Evolutionary conservation across 169 alveolate species (phyloP).

Genomic region (Plasmodium inui): DNA sequence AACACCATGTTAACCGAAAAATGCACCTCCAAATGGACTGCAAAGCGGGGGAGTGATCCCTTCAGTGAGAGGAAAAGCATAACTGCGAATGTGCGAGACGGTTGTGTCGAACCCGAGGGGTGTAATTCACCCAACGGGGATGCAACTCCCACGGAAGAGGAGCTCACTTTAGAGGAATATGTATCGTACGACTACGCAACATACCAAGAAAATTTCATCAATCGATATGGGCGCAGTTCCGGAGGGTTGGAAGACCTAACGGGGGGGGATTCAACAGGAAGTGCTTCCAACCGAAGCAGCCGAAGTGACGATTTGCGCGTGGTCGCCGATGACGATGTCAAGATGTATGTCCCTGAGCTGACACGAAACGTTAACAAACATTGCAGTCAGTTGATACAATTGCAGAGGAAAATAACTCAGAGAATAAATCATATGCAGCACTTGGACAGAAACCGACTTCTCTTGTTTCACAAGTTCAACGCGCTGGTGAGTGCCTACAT

Average conservation of each 20-base stretch:
- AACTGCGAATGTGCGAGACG: neutral
- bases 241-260: neutral
- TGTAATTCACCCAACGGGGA: neutral
- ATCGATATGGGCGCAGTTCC: conserved; percentile 2
- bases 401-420: conserved; percentile 23
- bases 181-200: conserved; percentile 46
- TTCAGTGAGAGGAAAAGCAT: neutral
- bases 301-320: conserved; percentile 9
- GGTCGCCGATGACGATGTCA: neutral
- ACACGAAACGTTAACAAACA: conserved; percentile 20
- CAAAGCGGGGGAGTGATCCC: neutral
- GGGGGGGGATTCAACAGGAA: neutral
- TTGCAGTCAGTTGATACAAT: conserved; percentile 49
- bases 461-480: conserved; percentile 12
- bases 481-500: conserved; percentile 19
- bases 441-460: conserved; percentile 9
- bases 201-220: conserved; percentile 51
- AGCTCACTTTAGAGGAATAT: conserved; percentile 6
- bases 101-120: neutral
- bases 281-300: neutral
- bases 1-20: neutral
- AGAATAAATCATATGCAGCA: neutral
- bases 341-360: conserved; percentile 6
- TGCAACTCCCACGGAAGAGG: neutral
- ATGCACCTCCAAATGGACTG: neutral